These are phyloP conservation scores for Pythium periplocum DNA, from an alignment of 352 stramenopile genomes.

Conservation along the genomic window DNA sequence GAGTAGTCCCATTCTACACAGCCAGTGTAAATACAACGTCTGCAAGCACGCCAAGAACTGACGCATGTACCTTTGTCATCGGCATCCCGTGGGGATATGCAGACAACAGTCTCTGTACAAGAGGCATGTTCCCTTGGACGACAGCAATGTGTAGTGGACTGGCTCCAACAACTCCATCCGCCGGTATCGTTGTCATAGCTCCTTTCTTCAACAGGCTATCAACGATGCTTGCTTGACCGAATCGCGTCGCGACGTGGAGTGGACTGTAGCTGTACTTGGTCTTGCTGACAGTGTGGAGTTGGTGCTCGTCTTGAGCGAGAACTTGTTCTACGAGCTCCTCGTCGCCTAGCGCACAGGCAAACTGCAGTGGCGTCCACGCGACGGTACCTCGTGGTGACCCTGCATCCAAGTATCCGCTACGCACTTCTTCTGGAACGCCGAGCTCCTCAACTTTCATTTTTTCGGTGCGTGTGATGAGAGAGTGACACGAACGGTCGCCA, in stretches of 20 bases:
- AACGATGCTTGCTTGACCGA: constrained; percentile 46
- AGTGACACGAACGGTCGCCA: not conserved
- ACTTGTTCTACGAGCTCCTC: constrained; percentile 31
- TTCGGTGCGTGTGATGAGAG: constrained; percentile 4
- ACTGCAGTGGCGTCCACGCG: constrained; percentile 71
- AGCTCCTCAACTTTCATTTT: constrained; percentile 38
- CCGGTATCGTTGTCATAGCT: constrained; percentile 21
- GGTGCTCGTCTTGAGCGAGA: constrained; percentile 18
- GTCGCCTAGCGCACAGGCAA: constrained; percentile 69
- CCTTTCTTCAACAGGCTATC: constrained; percentile 33
- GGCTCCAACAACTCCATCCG: constrained; percentile 22
- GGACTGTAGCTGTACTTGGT: constrained; percentile 61
- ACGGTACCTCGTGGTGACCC: constrained; percentile 48
- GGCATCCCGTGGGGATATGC: constrained; percentile 23
- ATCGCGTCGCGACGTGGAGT: constrained; percentile 65
- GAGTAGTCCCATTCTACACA: constrained; percentile 41
- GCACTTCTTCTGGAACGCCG: constrained; percentile 22
- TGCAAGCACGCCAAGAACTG: no score
- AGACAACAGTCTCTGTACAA: constrained; percentile 46
- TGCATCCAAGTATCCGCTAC: constrained; percentile 34
- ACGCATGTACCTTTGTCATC: constrained; percentile 33
- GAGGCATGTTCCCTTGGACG: constrained; percentile 31
- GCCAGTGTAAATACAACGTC: not conserved
- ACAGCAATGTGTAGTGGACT: constrained; percentile 65
- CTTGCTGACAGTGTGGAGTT: constrained; percentile 16